Conservation (phyloP, 345 rosid genomes). For the Aurinia saxatilis region DNA sequence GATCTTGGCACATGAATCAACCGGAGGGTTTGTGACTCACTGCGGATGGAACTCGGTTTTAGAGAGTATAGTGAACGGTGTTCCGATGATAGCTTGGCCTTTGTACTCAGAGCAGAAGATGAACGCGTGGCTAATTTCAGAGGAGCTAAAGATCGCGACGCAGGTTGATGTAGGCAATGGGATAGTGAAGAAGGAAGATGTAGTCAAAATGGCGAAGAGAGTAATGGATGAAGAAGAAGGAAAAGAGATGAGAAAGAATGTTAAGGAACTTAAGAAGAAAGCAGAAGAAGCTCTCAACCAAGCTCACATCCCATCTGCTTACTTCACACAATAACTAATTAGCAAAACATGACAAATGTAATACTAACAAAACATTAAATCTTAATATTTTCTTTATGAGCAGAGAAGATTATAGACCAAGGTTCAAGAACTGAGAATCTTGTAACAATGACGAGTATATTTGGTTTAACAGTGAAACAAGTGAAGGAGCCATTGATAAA, state of each 20-base stretch:
- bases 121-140: slow-evolving; percentile 40
- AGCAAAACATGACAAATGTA: not conserved
- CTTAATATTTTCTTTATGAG: not conserved
- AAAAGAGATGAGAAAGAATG: slow-evolving; percentile 24
- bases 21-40: slow-evolving; percentile 45
- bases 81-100: slow-evolving; percentile 63
- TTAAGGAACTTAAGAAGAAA: slow-evolving; percentile 29
- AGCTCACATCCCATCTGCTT: not conserved
- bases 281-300: slow-evolving; percentile 27
- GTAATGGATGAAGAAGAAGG: slow-evolving; percentile 42
- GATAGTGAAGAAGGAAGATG: slow-evolving; percentile 34
- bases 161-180: slow-evolving; percentile 12
- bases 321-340: slow-evolving; percentile 2
- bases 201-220: slow-evolving; percentile 32
- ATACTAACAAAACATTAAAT: not conserved
- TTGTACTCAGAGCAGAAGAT: slow-evolving; percentile 47
- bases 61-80: slow-evolving; percentile 42
- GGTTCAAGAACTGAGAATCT: not conserved
- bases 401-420: not conserved
- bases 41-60: slow-evolving; percentile 54
- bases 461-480: not conserved
- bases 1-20: slow-evolving; percentile 36
- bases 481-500: slow-evolving; percentile 2
- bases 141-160: slow-evolving; percentile 36
- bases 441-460: not conserved